A percentile compares a stretch with the other conserved stretches of the same genome.
Evolutionary conservation across 345 rosid species (phyloP).

Genomic region (Gossypium rotundifolium): DNA sequence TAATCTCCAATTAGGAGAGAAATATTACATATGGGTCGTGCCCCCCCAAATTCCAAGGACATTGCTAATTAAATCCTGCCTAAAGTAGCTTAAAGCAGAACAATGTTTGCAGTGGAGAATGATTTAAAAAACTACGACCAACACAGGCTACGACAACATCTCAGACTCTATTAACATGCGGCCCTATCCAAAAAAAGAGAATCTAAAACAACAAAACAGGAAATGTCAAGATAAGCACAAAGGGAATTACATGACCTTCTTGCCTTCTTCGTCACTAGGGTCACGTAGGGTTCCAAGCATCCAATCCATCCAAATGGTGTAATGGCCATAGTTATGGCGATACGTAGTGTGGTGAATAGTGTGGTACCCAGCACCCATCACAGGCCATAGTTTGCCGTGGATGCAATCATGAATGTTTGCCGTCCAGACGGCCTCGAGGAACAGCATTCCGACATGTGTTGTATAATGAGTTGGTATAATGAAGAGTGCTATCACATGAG

Average conservation of each 20-base stretch:
- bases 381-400: slow-evolving; percentile 74
- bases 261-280: slow-evolving; percentile 46
- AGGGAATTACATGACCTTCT: slow-evolving; percentile 27
- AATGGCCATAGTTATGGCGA: slow-evolving; percentile 96
- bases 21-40: too few relatives aligned
- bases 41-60: too few relatives aligned
- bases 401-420: slow-evolving; percentile 94
- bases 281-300: slow-evolving; percentile 82
- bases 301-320: slow-evolving; percentile 99
- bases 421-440: slow-evolving; percentile 84
- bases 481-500: slow-evolving; percentile 71
- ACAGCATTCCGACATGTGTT: slow-evolving; percentile 64
- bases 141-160: background rate
- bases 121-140: background rate
- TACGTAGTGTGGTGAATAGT: slow-evolving; percentile 95
- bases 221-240: background rate
- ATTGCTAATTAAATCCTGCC: too few relatives aligned
- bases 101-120: background rate
- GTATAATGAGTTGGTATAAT: slow-evolving; percentile 75
- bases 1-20: too few relatives aligned
- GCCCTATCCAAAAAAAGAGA: background rate
- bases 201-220: background rate
- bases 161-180: background rate
- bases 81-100: background rate
- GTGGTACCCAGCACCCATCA: slow-evolving; percentile 98